Evolutionary conservation across 306 rosid genomes (phyloP).

Genomic region (Urtica urens): DNA sequence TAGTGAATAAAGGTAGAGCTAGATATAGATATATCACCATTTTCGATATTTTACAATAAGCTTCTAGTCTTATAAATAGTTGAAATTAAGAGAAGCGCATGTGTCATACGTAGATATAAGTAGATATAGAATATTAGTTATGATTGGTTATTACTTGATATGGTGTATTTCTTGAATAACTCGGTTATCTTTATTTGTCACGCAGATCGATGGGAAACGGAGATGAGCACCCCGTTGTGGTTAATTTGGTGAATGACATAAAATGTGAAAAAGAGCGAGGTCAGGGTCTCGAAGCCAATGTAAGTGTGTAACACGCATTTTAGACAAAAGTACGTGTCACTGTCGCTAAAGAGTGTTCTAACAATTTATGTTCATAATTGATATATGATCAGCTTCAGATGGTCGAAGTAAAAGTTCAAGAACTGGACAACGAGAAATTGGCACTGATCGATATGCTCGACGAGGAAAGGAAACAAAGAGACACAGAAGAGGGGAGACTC

Average conservation of each 20-base stretch:
- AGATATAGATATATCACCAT: too few species aligned
- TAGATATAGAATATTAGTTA: too few species aligned
- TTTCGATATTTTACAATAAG: too few species aligned
- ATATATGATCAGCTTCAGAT: conserved; percentile 30
- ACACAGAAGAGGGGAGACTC: conserved; percentile 43
- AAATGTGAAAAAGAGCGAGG: conserved; percentile 35
- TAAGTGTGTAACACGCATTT: conserved; percentile 19
- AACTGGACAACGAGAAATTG: conserved; percentile 50
- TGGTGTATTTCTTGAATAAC: too few species aligned
- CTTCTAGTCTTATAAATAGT: too few species aligned
- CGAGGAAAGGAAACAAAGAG: conserved; percentile 54
- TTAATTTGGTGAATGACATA: conserved; percentile 22
- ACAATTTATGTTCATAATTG: background rate
- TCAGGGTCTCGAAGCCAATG: conserved; percentile 51
- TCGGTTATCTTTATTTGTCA: conserved; percentile 10
- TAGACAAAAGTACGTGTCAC: background rate
- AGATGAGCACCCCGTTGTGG: conserved; percentile 12
- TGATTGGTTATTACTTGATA: background rate
- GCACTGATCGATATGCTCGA: conserved; percentile 50
- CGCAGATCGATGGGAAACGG: conserved; percentile 29
- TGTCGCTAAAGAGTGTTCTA: background rate
- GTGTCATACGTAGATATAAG: too few species aligned
- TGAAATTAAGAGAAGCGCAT: too few species aligned
- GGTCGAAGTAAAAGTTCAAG: conserved; percentile 31
- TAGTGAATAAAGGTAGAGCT: too few species aligned